A percentile compares a stretch with the other conserved stretches of the same genome.
phyloP scores from a whole-genome alignment of 176 grass and related monocot genomes.

The Triticum monococcum region DNA sequence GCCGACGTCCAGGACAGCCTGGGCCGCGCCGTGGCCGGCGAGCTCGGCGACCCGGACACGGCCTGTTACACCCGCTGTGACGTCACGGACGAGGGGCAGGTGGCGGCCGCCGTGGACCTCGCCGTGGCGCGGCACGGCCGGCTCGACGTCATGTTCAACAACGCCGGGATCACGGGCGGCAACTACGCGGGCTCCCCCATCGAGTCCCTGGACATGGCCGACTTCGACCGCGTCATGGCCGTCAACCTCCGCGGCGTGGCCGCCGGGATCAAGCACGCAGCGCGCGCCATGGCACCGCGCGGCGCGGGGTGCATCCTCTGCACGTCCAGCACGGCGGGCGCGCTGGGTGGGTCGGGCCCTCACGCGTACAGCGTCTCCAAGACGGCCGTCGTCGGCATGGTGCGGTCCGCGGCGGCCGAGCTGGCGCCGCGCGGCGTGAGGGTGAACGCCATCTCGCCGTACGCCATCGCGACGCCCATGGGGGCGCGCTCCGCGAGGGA shows the following conservation, averaged over 20 bases:
- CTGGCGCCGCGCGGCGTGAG: conserved; percentile 10
- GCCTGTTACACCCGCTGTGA: conserved; percentile 45
- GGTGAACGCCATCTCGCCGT: conserved; percentile 36
- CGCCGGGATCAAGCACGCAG: conserved; percentile 59
- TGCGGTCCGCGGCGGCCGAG: neutral
- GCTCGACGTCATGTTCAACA: conserved; percentile 4
- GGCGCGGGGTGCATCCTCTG: neutral
- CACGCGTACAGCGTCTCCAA: conserved; percentile 30
- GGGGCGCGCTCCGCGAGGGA: neutral
- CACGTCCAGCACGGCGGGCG: neutral
- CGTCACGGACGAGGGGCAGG: conserved; percentile 54
- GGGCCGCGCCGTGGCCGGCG: neutral
- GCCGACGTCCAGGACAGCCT: neutral
- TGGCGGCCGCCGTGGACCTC: conserved; percentile 17
- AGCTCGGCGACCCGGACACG: neutral
- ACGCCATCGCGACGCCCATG: conserved; percentile 7
- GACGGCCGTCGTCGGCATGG: conserved; percentile 18
- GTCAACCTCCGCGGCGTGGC: conserved; percentile 45
- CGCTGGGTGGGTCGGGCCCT: neutral
- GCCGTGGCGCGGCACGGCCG: conserved; percentile 1
- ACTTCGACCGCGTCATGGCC: conserved; percentile 59
- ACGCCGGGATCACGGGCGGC: neutral
- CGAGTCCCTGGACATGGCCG: neutral
- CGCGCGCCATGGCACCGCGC: conserved; percentile 53
- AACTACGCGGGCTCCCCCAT: neutral